A percentile compares a stretch with the other conserved stretches of the same genome.
phyloP scores from a whole-genome alignment of 1,284 basidiomycete species.

The Dichomitus squalens region DNA sequence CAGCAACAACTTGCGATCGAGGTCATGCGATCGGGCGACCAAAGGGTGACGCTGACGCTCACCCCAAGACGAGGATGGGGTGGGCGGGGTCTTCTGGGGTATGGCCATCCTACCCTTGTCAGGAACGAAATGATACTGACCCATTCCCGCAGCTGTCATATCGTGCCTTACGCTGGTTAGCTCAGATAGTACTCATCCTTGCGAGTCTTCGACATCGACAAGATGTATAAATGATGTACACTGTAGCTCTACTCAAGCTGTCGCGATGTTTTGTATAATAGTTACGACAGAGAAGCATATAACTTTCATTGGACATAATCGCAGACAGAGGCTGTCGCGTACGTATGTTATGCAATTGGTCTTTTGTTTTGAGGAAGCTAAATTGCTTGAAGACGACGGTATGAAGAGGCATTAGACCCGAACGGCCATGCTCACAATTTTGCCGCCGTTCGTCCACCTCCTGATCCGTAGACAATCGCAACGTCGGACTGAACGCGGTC shows the following conservation, averaged over 20 bases:
- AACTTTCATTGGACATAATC: neutral
- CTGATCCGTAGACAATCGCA: slow-evolving; percentile 34
- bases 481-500: slow-evolving; percentile 40
- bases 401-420: no score
- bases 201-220: no score
- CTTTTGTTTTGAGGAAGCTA: no score
- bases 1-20: slow-evolving; percentile 53
- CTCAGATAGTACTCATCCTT: no score
- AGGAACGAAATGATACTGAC: neutral
- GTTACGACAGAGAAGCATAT: neutral
- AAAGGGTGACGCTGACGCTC: slow-evolving; percentile 45
- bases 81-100: slow-evolving; percentile 85
- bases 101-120: slow-evolving; percentile 30
- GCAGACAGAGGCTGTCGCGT: no score
- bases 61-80: slow-evolving; percentile 68
- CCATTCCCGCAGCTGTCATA: slow-evolving; percentile 61
- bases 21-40: slow-evolving; percentile 38
- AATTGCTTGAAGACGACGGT: no score
- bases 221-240: neutral
- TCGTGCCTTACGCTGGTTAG: slow-evolving; percentile 53
- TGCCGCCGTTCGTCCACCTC: neutral
- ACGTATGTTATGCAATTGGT: no score
- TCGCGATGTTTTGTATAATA: neutral
- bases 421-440: slow-evolving; percentile 7
- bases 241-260: neutral